These are phyloP conservation scores for Dothideomycetes sp. DNA, from an alignment of 2,329 filamentous ascomycete species.

Conservation along the genomic window DNA sequence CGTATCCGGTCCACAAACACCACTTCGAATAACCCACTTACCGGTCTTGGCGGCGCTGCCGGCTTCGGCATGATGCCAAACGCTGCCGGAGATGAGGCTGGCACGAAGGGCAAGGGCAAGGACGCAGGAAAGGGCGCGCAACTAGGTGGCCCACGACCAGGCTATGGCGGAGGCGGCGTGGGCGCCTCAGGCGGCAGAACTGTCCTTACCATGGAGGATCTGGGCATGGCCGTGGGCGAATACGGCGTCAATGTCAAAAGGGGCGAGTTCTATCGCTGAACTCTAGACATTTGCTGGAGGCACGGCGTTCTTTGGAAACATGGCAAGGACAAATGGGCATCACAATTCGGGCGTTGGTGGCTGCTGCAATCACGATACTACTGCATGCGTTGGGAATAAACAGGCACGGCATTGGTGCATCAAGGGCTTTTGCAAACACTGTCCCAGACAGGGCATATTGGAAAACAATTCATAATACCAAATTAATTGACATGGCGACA, in stretches of 20 bases:
- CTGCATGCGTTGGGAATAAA: too few relatives aligned
- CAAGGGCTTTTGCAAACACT: not conserved
- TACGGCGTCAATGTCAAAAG: constrained; percentile 97
- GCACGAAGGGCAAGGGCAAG: constrained; percentile 34
- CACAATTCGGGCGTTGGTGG: not conserved
- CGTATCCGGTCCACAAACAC: constrained; percentile 90
- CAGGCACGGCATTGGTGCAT: too few relatives aligned
- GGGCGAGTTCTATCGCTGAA: constrained; percentile 86
- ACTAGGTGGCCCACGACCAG: constrained; percentile 36
- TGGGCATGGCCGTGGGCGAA: constrained; percentile 95
- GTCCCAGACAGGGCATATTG: not conserved
- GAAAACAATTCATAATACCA: too few relatives aligned
- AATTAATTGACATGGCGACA: too few relatives aligned
- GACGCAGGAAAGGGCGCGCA: constrained; percentile 27
- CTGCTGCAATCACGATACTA: too few relatives aligned
- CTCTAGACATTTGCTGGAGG: not conserved
- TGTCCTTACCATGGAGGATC: constrained; percentile 94
- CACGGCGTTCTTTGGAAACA: not conserved
- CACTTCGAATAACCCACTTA: constrained; percentile 84
- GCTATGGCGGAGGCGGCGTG: constrained; percentile 73
- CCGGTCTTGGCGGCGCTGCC: constrained; percentile 65
- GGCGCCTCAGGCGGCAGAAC: constrained; percentile 83
- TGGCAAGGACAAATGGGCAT: not conserved
- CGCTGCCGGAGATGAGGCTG: constrained; percentile 40
- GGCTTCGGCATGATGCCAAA: constrained; percentile 55